Conservation (phyloP, 768 basidiomycete species). For the Pisolithus sp. region DNA sequence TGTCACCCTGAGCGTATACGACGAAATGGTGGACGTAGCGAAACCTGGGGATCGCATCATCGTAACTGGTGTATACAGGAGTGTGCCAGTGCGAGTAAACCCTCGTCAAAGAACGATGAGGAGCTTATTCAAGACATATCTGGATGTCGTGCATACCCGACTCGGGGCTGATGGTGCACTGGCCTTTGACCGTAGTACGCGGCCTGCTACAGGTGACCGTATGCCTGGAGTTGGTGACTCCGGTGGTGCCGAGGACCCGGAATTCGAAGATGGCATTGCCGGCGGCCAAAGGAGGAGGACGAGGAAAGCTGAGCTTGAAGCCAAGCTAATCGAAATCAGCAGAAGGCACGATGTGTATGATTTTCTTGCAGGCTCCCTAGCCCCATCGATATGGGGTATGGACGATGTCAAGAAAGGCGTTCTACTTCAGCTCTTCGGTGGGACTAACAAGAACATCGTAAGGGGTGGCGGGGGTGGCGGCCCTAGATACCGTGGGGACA, state of each 20-base stretch:
- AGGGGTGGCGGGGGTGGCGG: slow-evolving; percentile 93
- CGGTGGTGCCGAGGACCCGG: slow-evolving; percentile 62
- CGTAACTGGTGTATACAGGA: slow-evolving; percentile 91
- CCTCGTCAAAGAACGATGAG: slow-evolving; percentile 88
- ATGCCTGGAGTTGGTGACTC: slow-evolving; percentile 63
- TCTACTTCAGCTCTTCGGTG: slow-evolving; percentile 90
- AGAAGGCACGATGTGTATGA: slow-evolving; percentile 80
- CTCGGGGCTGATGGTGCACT: slow-evolving; percentile 57
- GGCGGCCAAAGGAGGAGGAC: slow-evolving; percentile 30
- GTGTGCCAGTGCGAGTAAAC: slow-evolving; percentile 92
- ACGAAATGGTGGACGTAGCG: slow-evolving; percentile 92
- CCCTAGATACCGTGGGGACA: slow-evolving; percentile 94
- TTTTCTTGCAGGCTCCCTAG: slow-evolving; percentile 74
- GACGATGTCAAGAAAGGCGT: slow-evolving; percentile 99
- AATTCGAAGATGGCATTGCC: slow-evolving; percentile 44
- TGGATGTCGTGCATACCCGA: slow-evolving; percentile 91
- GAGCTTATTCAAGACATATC: slow-evolving; percentile 94
- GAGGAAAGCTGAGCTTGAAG: slow-evolving; percentile 68
- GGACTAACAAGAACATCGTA: slow-evolving; percentile 93
- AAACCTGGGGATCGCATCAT: slow-evolving; percentile 93
- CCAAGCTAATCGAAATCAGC: slow-evolving; percentile 68
- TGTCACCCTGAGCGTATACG: slow-evolving; percentile 94
- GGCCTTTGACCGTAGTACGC: slow-evolving; percentile 73
- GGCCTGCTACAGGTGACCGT: slow-evolving; percentile 62
- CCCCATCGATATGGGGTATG: slow-evolving; percentile 96